Evolutionary conservation across 371 early-diverging fungal genomes (phyloP).

Genomic region (Zychaea mexicana): DNA sequence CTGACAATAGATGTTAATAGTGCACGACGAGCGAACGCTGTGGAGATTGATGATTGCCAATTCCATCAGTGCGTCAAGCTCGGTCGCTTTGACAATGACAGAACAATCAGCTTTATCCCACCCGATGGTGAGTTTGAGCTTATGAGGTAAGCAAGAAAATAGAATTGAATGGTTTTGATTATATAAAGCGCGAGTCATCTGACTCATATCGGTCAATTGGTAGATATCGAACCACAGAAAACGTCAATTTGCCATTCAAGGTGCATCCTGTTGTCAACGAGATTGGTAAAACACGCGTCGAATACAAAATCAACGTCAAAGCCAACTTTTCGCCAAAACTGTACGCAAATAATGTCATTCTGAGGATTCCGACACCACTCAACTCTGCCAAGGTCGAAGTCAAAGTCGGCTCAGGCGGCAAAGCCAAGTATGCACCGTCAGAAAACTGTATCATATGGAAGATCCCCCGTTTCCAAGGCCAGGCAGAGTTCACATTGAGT

Average conservation of each 20-base stretch:
- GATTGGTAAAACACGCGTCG: conserved; percentile 75
- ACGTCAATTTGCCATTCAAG: conserved; percentile 84
- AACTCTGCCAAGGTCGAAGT: conserved; percentile 78
- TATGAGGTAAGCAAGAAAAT: conserved; percentile 64
- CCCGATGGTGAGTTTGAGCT: conserved; percentile 97
- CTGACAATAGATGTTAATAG: too few species aligned
- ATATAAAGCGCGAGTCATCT: too few species aligned
- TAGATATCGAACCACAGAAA: conserved; percentile 87
- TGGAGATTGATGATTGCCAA: conserved; percentile 89
- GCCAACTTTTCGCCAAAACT: conserved; percentile 79
- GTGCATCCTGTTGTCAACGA: conserved; percentile 86
- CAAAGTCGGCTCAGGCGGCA: conserved; percentile 70
- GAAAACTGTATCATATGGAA: conserved; percentile 91
- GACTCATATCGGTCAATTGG: too few species aligned
- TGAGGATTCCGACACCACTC: conserved; percentile 85
- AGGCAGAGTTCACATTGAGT: conserved; percentile 73
- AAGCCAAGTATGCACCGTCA: conserved; percentile 85
- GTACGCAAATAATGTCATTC: conserved; percentile 79
- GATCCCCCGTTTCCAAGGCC: conserved; percentile 86
- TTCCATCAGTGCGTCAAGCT: conserved; percentile 93
- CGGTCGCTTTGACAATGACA: conserved; percentile 79
- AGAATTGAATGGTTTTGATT: too few species aligned
- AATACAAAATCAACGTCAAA: conserved; percentile 78
- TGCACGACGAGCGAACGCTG: conserved; percentile 59
- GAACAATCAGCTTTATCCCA: conserved; percentile 95